Conservation (phyloP, 495 filamentous ascomycete species). For the Bacidia gigantensis region DNA sequence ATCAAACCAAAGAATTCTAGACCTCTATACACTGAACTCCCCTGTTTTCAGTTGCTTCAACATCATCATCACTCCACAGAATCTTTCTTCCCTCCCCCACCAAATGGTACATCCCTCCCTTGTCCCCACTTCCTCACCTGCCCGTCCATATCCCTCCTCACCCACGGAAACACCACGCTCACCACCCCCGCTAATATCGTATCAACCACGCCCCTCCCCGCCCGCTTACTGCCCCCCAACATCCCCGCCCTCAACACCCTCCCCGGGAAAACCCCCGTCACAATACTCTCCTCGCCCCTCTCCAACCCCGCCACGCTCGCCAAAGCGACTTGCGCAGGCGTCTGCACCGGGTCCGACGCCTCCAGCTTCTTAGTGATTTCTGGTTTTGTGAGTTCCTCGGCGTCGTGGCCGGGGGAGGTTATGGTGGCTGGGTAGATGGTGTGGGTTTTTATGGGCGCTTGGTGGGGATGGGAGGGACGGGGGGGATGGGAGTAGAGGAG, state of each 20-base stretch:
- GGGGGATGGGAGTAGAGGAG: constrained; percentile 67
- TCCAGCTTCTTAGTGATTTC: constrained; percentile 69
- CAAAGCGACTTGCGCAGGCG: constrained; percentile 59
- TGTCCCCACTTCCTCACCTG: constrained; percentile 17
- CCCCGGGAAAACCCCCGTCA: constrained; percentile 51
- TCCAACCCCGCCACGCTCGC: constrained; percentile 62
- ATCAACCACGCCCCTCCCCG: constrained; percentile 16
- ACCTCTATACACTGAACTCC: too few species aligned
- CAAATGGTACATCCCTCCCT: neutral
- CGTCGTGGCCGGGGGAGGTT: constrained; percentile 54
- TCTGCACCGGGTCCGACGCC: constrained; percentile 65
- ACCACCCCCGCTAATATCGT: constrained; percentile 16
- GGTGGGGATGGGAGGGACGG: constrained; percentile 31
- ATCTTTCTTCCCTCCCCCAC: neutral
- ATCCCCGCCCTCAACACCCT: constrained; percentile 12
- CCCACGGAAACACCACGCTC: constrained; percentile 12
- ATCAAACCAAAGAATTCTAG: too few species aligned
- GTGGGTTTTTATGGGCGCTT: constrained; percentile 53
- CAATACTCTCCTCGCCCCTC: constrained; percentile 62
- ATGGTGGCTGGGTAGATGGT: constrained; percentile 80
- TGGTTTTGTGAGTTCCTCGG: constrained; percentile 72
- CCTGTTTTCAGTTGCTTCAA: too few species aligned
- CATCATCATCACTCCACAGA: neutral
- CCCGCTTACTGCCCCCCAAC: constrained; percentile 15
- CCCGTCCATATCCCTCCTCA: constrained; percentile 19